These are phyloP conservation scores for Torrubiella hemipterigena DNA, from an alignment of 2,329 filamentous ascomycete species.

Conservation along the genomic window DNA sequence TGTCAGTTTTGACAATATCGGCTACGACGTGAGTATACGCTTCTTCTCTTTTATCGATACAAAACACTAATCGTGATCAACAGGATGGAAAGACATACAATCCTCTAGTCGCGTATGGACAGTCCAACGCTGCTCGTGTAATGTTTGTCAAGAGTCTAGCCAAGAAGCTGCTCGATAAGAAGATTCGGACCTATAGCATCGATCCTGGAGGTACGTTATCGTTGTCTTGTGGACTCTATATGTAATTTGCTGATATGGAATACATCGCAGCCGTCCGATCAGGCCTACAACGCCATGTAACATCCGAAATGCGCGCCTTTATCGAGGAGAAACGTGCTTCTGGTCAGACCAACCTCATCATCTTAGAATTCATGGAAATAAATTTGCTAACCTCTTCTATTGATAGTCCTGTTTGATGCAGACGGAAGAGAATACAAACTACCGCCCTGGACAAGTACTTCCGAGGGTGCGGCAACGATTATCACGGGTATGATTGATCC, in stretches of 20 bases:
- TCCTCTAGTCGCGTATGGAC: conserved; percentile 3
- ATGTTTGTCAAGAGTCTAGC: conserved; percentile 7
- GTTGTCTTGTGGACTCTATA: too few species aligned
- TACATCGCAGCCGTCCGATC: conserved; percentile 1
- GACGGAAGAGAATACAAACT: conserved; percentile 4
- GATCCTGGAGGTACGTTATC: conserved; percentile 7
- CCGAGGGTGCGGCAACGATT: conserved; percentile 14
- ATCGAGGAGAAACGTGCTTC: neutral
- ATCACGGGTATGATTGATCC: conserved; percentile 8
- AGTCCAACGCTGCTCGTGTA: conserved; percentile 7
- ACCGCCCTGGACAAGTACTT: conserved; percentile 19
- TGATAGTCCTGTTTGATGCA: conserved; percentile 1
- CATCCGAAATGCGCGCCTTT: conserved; percentile 18
- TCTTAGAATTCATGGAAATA: neutral
- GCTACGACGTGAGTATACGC: too few species aligned
- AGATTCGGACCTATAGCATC: conserved; percentile 6
- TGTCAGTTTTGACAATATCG: too few species aligned
- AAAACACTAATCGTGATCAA: too few species aligned
- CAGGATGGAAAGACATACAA: too few species aligned
- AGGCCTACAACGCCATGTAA: conserved; percentile 1
- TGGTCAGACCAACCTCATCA: neutral
- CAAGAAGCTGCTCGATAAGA: conserved; percentile 4
- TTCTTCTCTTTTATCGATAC: too few species aligned
- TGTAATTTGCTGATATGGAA: too few species aligned
- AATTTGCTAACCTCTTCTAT: neutral